Percentiles rank a stretch among this genome's conserved stretches.
phyloP scores from a whole-genome alignment of 768 basidiomycete species.

The Podaxis carcinomalis region DNA sequence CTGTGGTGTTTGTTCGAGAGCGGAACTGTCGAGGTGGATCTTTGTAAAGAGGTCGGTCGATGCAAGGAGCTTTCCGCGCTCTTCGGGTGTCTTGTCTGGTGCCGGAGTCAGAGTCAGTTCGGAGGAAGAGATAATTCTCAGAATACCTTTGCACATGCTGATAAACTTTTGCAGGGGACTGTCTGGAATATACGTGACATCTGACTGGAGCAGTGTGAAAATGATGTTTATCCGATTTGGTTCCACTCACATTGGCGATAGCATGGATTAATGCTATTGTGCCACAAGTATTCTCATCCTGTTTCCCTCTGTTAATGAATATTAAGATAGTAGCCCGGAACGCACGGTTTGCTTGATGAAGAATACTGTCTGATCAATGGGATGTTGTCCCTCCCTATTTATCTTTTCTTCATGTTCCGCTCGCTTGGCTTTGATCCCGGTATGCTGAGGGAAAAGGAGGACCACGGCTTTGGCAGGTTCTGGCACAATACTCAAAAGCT shows the following conservation, averaged over 20 bases:
- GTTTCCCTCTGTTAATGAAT: not conserved
- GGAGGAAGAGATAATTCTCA: not conserved
- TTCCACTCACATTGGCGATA: slow-evolving; percentile 63
- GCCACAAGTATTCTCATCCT: slow-evolving; percentile 86
- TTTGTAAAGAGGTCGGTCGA: slow-evolving; percentile 70
- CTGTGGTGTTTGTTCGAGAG: slow-evolving; percentile 66
- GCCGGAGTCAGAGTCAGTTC: not conserved
- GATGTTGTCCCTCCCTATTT: slow-evolving; percentile 36
- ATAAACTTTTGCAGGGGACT: slow-evolving; percentile 68
- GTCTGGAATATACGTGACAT: slow-evolving; percentile 48
- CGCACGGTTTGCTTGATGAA: slow-evolving; percentile 90
- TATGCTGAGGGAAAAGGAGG: slow-evolving; percentile 72
- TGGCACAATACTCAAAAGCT: slow-evolving; percentile 71
- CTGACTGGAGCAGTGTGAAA: slow-evolving; percentile 34
- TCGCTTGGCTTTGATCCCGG: slow-evolving; percentile 43
- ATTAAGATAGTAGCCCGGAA: not conserved
- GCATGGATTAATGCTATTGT: slow-evolving; percentile 86
- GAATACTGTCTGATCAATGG: slow-evolving; percentile 61
- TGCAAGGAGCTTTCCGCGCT: slow-evolving; percentile 73
- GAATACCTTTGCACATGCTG: slow-evolving; percentile 51
- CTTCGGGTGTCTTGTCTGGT: slow-evolving; percentile 62
- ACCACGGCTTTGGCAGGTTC: slow-evolving; percentile 79
- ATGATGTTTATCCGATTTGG: not conserved
- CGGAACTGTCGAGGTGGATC: slow-evolving; percentile 72
- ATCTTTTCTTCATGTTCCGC: slow-evolving; percentile 59